phyloP scores from a whole-genome alignment of 179 eudicot genomes.

The Heliamphora ciliata region DNA sequence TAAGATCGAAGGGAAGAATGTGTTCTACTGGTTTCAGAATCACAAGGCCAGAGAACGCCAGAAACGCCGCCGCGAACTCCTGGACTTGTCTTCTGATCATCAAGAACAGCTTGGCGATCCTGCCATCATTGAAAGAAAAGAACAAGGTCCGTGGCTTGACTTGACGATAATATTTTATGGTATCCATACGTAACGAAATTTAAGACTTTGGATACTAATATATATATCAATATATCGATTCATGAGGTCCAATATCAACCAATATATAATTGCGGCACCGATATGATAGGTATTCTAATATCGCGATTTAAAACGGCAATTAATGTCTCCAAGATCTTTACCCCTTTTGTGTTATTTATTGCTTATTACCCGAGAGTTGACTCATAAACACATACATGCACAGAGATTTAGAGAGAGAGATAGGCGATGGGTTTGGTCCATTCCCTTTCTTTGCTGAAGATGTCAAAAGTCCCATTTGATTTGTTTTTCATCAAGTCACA shows the following conservation, averaged over 20 bases:
- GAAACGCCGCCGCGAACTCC: neutral
- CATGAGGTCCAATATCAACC: too few species aligned
- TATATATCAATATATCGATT: too few species aligned
- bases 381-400: too few species aligned
- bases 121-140: neutral
- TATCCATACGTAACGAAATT: neutral
- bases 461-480: neutral
- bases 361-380: too few species aligned
- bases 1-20: conserved; percentile 17
- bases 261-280: too few species aligned
- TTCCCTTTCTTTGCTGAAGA: neutral
- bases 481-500: neutral
- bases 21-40: conserved; percentile 19
- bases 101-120: too few species aligned
- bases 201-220: too few species aligned
- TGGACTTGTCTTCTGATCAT: too few species aligned
- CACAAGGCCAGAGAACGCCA: conserved; percentile 15
- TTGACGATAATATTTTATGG: neutral
- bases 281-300: too few species aligned
- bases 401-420: neutral
- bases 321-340: too few species aligned
- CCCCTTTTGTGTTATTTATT: too few species aligned
- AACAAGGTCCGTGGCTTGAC: neutral
- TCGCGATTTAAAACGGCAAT: too few species aligned
- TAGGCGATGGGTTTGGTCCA: neutral